These are phyloP conservation scores for Candida freyschussii DNA, from an alignment of 1,139 yeast genomes.

Conservation along the genomic window DNA sequence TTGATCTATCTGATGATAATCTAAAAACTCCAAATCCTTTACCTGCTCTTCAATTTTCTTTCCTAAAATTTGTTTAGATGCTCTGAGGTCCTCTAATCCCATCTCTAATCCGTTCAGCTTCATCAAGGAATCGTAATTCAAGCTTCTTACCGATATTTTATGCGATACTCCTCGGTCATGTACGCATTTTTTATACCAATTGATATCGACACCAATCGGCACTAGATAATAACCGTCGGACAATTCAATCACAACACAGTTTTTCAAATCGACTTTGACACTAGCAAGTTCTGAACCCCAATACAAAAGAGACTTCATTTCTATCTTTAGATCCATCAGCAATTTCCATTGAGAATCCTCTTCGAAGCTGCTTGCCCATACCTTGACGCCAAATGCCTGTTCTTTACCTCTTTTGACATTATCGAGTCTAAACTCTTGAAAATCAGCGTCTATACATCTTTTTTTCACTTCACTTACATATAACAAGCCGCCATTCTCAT, in stretches of 20 bases:
- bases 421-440: slow-evolving; percentile 30
- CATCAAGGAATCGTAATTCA: slow-evolving; percentile 40
- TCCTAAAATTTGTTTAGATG: slow-evolving; percentile 7
- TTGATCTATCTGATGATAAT: slow-evolving; percentile 7
- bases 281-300: slow-evolving; percentile 27
- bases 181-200: slow-evolving; percentile 12
- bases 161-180: slow-evolving; percentile 1
- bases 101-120: slow-evolving; percentile 40
- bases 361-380: slow-evolving; percentile 25
- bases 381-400: slow-evolving; percentile 18
- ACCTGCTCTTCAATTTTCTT: slow-evolving; percentile 4
- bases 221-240: slow-evolving; percentile 36
- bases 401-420: slow-evolving; percentile 5
- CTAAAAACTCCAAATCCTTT: slow-evolving; percentile 2
- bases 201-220: slow-evolving; percentile 10
- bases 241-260: slow-evolving; percentile 33
- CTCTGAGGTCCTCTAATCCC: slow-evolving; percentile 29
- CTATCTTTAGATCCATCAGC: slow-evolving; percentile 23
- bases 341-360: slow-evolving; percentile 25
- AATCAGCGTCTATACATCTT: slow-evolving; percentile 32
- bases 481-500: slow-evolving; percentile 28
- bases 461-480: slow-evolving; percentile 37
- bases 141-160: slow-evolving; percentile 4
- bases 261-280: slow-evolving; percentile 23
- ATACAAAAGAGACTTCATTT: slow-evolving; percentile 28